Conservation (phyloP, 2,329 filamentous ascomycete genomes). For the Xylaria arbuscula region DNA sequence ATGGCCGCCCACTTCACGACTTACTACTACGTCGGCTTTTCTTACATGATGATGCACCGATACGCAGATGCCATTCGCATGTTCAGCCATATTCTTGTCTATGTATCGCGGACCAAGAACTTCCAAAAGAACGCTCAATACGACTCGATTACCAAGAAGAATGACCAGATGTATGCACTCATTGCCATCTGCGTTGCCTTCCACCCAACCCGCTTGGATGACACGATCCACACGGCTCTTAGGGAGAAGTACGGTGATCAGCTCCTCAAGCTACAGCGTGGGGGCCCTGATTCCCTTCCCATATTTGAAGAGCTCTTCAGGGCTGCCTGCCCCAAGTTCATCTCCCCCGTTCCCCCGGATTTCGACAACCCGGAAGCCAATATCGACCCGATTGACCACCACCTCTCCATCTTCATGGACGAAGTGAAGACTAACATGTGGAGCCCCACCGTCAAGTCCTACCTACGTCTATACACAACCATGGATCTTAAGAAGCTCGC, state of each 20-base stretch:
- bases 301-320: constrained; percentile 99
- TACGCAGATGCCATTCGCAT: constrained; percentile 99
- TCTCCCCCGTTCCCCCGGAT: constrained; percentile 94
- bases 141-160: constrained; percentile 99
- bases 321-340: constrained; percentile 98
- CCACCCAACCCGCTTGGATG: constrained; percentile 95
- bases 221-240: constrained; percentile 98
- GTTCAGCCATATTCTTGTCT: constrained; percentile 99
- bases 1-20: constrained; percentile 99
- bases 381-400: constrained; percentile 96
- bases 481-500: constrained; percentile 99
- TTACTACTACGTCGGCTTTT: constrained; percentile 99
- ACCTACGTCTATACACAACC: constrained; percentile 98
- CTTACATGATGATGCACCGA: constrained; percentile 99
- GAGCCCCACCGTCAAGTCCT: constrained; percentile 97
- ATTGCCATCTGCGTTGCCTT: constrained; percentile 99
- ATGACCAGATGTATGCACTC: constrained; percentile 99
- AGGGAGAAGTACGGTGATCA: constrained; percentile 99
- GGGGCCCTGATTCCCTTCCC: constrained; percentile 92
- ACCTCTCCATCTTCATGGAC: constrained; percentile 98
- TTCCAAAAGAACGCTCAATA: constrained; percentile 99
- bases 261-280: constrained; percentile 94
- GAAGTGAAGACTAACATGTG: constrained; percentile 99
- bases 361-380: constrained; percentile 97
- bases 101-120: constrained; percentile 99